These are phyloP conservation scores for Wickerhamomyces xylosicus DNA, from an alignment of 805 yeast species.

Conservation along the genomic window DNA sequence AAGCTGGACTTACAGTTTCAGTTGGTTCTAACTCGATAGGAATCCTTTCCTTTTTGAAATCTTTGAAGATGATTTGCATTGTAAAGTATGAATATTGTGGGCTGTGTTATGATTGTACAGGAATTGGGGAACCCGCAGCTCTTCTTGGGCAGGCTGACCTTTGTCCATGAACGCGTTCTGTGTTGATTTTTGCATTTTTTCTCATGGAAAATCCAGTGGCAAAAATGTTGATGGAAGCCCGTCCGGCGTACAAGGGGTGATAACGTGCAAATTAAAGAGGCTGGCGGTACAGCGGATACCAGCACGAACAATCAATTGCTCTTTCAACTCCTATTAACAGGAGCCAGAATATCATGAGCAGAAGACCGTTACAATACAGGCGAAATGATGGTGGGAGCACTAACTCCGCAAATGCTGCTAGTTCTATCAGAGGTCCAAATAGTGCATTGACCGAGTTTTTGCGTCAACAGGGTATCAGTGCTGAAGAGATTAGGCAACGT, in stretches of 20 bases:
- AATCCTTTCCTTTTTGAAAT: constrained; percentile 85
- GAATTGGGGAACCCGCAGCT: too few relatives aligned
- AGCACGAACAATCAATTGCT: too few relatives aligned
- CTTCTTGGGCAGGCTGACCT: too few relatives aligned
- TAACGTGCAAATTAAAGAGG: not conserved
- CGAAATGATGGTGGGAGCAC: constrained; percentile 3
- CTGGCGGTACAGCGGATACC: too few relatives aligned
- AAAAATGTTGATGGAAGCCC: constrained; percentile 2
- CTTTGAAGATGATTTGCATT: constrained; percentile 81
- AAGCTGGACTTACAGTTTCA: constrained; percentile 43
- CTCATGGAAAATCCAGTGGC: not conserved
- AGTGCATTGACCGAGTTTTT: constrained; percentile 87
- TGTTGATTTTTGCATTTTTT: not conserved
- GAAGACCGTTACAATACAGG: constrained; percentile 20
- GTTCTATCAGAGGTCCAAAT: constrained; percentile 46
- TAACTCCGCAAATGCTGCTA: constrained; percentile 9
- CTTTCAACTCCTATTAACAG: not conserved
- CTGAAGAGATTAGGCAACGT: constrained; percentile 58
- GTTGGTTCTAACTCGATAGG: constrained; percentile 64
- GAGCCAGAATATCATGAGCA: too few relatives aligned
- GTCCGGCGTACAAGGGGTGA: not conserved
- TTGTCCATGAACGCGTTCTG: not conserved
- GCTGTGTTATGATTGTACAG: too few relatives aligned
- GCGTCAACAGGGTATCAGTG: constrained; percentile 80
- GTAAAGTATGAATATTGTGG: not conserved